Evolutionary conservation across 1,284 basidiomycete species (phyloP).

Genomic region (Malassezia slooffiae): DNA sequence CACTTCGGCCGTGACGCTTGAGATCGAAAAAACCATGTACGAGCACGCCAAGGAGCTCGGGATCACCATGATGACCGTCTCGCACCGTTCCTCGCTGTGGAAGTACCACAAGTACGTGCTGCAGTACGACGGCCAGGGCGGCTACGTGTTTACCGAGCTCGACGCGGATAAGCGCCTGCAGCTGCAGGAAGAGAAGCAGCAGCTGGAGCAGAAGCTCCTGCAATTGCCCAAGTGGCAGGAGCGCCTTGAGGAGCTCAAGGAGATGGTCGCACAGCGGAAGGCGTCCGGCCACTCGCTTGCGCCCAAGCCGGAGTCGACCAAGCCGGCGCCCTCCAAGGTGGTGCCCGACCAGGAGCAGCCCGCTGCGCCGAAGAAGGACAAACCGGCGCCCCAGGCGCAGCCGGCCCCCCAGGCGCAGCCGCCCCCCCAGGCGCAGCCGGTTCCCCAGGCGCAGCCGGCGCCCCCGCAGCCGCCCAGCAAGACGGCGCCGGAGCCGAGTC

Average conservation of each 20-base stretch:
- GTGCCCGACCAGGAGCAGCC: not conserved
- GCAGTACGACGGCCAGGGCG: slow-evolving; percentile 53
- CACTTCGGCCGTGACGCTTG: slow-evolving; percentile 81
- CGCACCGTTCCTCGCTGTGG: slow-evolving; percentile 67
- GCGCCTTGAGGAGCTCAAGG: slow-evolving; percentile 61
- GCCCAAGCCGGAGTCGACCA: not conserved
- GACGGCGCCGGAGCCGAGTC: too few species aligned
- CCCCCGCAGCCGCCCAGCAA: too few species aligned
- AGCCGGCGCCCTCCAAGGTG: not conserved
- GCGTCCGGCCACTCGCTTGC: not conserved
- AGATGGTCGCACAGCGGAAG: slow-evolving; percentile 3
- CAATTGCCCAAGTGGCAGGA: slow-evolving; percentile 66
- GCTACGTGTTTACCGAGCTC: slow-evolving; percentile 66
- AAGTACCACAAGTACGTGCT: slow-evolving; percentile 82
- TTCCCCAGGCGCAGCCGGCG: too few species aligned
- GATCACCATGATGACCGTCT: slow-evolving; percentile 47
- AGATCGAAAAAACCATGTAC: slow-evolving; percentile 90
- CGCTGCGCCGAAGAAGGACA: not conserved
- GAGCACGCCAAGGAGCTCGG: slow-evolving; percentile 63
- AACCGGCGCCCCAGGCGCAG: not conserved
- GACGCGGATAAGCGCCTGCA: slow-evolving; percentile 83
- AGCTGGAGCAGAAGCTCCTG: slow-evolving; percentile 45
- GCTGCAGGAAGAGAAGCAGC: slow-evolving; percentile 76
- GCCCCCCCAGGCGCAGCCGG: too few species aligned
- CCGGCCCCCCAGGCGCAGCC: too few species aligned